These are phyloP conservation scores for Lumnitzera racemosa DNA, from an alignment of 345 rosid genomes.

Conservation along the genomic window DNA sequence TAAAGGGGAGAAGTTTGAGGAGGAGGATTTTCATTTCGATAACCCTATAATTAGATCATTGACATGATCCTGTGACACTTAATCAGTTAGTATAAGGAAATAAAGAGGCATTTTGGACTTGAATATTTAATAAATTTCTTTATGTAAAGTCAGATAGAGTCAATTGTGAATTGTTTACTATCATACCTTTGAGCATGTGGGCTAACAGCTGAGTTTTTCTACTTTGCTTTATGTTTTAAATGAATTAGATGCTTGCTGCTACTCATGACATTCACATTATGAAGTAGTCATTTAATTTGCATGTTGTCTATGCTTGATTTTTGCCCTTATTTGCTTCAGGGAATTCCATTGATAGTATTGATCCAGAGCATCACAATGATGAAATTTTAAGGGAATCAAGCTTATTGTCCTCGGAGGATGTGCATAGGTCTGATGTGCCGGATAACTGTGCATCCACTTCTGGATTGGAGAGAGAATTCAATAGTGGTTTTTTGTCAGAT, in stretches of 20 bases:
- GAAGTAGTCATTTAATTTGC: too few relatives aligned
- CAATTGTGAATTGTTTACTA: background rate
- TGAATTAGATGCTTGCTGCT: too few relatives aligned
- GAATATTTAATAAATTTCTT: too few relatives aligned
- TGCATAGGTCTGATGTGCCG: constrained; percentile 39
- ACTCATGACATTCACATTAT: too few relatives aligned
- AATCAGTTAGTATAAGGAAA: too few relatives aligned
- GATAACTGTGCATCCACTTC: constrained; percentile 36
- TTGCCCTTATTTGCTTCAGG: constrained; percentile 2
- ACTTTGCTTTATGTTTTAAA: background rate
- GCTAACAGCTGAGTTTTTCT: background rate
- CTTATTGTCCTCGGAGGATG: constrained; percentile 15
- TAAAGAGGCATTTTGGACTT: too few relatives aligned
- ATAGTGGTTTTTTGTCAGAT: constrained; percentile 30
- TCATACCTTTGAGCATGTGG: background rate
- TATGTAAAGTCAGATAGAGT: background rate
- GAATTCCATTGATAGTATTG: constrained; percentile 18
- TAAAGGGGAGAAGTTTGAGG: too few relatives aligned
- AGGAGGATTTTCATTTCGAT: too few relatives aligned
- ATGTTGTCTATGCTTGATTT: too few relatives aligned
- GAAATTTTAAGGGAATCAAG: constrained; percentile 32
- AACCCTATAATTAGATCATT: too few relatives aligned
- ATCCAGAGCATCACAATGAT: constrained; percentile 18
- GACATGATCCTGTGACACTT: too few relatives aligned
- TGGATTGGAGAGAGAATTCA: constrained; percentile 41